These are phyloP conservation scores for Quercus phellos DNA, from an alignment of 331 rosid genomes.

Conservation along the genomic window DNA sequence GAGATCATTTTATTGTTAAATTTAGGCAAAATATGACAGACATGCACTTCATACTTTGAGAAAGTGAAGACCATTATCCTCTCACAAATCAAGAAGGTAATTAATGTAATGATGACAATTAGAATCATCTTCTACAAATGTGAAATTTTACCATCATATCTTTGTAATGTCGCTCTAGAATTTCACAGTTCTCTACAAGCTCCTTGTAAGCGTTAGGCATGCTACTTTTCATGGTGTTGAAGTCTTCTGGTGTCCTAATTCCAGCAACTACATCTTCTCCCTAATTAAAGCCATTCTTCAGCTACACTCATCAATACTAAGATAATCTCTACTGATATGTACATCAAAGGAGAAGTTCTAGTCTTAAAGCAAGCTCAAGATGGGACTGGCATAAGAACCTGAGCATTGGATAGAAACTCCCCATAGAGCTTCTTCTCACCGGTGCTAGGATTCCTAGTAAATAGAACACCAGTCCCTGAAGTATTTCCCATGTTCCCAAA, in stretches of 20 bases:
- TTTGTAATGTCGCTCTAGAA: slow-evolving; percentile 87
- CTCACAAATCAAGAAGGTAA: neutral
- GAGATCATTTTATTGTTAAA: neutral
- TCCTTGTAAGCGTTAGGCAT: slow-evolving; percentile 93
- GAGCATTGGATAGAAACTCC: slow-evolving; percentile 94
- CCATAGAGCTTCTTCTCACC: slow-evolving; percentile 95
- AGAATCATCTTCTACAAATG: neutral
- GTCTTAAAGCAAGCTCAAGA: slow-evolving; percentile 7
- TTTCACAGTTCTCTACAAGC: slow-evolving; percentile 81
- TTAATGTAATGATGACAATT: neutral
- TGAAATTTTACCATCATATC: slow-evolving; percentile 79
- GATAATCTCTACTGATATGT: neutral
- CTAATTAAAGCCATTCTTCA: slow-evolving; percentile 36
- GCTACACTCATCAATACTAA: slow-evolving; percentile 8
- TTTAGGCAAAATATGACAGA: neutral
- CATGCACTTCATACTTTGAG: neutral
- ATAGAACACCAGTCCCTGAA: slow-evolving; percentile 95
- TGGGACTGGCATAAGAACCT: slow-evolving; percentile 48
- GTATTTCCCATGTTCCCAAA: slow-evolving; percentile 93
- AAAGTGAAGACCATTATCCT: neutral
- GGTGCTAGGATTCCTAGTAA: slow-evolving; percentile 96
- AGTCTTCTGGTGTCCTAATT: slow-evolving; percentile 87
- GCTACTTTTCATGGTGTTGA: slow-evolving; percentile 68
- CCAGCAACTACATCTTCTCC: slow-evolving; percentile 99
- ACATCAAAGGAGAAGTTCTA: neutral